Evolutionary conservation across 83 land plant species (phyloP).

Genomic region (Thuja plicata): DNA sequence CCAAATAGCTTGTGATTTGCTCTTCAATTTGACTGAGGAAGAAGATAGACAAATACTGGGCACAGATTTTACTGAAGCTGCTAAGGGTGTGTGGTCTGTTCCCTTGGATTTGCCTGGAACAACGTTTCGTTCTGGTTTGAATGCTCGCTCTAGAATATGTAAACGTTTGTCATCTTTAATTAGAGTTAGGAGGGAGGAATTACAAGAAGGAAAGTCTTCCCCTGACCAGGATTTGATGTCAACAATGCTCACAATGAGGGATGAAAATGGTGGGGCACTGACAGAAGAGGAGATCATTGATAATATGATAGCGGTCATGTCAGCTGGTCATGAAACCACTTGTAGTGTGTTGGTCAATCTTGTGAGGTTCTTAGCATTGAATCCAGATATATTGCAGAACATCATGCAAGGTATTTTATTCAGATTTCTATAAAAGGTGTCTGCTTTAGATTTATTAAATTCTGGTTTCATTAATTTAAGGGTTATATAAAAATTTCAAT

Average conservation of each 20-base stretch:
- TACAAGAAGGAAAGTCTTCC: conserved; percentile 6
- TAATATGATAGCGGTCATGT: conserved; percentile 14
- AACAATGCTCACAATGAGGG: conserved; percentile 21
- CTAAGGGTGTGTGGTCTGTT: conserved; percentile 34
- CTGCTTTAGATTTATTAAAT: too few species aligned
- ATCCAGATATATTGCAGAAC: conserved; percentile 18
- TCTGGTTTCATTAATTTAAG: too few species aligned
- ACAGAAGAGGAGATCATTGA: conserved; percentile 20
- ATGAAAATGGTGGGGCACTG: conserved; percentile 8
- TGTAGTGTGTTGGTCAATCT: conserved; percentile 10
- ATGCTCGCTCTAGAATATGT: conserved; percentile 22
- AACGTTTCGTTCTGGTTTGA: conserved; percentile 23
- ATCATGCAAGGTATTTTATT: conserved; percentile 18
- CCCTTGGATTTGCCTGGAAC: conserved; percentile 51
- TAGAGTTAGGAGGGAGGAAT: conserved; percentile 18
- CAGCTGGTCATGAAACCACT: conserved; percentile 17
- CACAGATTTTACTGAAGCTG: conserved; percentile 18
- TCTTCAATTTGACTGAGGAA: conserved; percentile 20
- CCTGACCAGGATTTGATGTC: conserved; percentile 38
- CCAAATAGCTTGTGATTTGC: conserved; percentile 28
- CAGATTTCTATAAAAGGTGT: too few species aligned
- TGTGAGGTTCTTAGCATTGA: conserved; percentile 18
- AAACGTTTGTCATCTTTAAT: conserved; percentile 10
- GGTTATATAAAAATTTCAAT: too few species aligned
- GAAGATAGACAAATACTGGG: conserved; percentile 12